Percentiles rank a stretch among this genome's conserved stretches.
Conservation (phyloP, 495 filamentous ascomycete genomes). For the Rusavskia elegans region DNA sequence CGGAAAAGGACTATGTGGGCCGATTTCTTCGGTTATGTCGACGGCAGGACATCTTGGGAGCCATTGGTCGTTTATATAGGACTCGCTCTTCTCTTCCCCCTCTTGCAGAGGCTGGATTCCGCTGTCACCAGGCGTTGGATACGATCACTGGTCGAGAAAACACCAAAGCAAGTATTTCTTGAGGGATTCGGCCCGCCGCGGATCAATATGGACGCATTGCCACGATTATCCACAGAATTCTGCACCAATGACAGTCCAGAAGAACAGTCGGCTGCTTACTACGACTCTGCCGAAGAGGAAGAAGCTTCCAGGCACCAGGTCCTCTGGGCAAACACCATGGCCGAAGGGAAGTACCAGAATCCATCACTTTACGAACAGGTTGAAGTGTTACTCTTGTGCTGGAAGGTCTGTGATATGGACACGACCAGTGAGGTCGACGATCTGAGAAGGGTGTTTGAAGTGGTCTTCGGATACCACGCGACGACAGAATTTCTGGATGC, state of each 20-base stretch:
- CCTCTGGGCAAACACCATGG: slow-evolving; percentile 6
- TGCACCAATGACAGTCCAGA: not conserved
- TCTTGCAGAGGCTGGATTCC: too few relatives aligned
- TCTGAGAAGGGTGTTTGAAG: slow-evolving; percentile 1
- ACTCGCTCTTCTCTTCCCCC: too few relatives aligned
- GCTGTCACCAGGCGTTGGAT: too few relatives aligned
- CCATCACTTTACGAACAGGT: slow-evolving; percentile 6
- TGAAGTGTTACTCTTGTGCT: slow-evolving; percentile 9
- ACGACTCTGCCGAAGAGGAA: not conserved
- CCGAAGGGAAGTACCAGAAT: slow-evolving; percentile 1
- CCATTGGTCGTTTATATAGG: too few relatives aligned
- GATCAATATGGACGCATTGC: too few relatives aligned
- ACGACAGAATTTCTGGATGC: slow-evolving; percentile 2
- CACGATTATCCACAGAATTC: not conserved
- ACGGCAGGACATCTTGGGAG: too few relatives aligned
- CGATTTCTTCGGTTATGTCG: too few relatives aligned
- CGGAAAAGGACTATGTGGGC: too few relatives aligned
- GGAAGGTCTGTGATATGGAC: slow-evolving; percentile 2
- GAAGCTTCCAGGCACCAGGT: slow-evolving; percentile 4
- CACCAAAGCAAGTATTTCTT: too few relatives aligned
- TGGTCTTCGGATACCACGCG: slow-evolving; percentile 5
- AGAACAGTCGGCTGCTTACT: not conserved
- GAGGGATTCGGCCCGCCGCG: too few relatives aligned
- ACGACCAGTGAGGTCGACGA: slow-evolving; percentile 2
- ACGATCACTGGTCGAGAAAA: too few relatives aligned